Evolutionary conservation across 805 yeast species (phyloP).

Genomic region (Metschnikowia lochheadii): DNA sequence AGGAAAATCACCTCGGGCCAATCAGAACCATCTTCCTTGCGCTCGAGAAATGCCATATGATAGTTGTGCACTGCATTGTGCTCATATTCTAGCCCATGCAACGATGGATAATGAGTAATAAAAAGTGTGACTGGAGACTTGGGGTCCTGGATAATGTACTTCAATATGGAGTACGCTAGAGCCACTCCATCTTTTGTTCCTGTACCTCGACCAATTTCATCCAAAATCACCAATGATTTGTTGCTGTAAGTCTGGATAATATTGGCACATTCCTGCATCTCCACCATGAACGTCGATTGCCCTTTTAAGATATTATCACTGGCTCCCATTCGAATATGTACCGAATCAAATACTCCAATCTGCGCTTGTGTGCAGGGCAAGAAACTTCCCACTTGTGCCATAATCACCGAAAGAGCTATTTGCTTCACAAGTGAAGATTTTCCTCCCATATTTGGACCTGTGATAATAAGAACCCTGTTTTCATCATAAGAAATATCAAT

Average conservation of each 20-base stretch:
- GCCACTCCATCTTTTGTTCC: conserved; percentile 69
- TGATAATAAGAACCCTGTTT: conserved; percentile 57
- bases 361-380: conserved; percentile 63
- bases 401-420: conserved; percentile 61
- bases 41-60: conserved; percentile 65
- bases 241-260: conserved; percentile 52
- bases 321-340: conserved; percentile 85
- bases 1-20: conserved; percentile 39
- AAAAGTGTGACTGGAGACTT: conserved; percentile 59
- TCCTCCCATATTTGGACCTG: conserved; percentile 91
- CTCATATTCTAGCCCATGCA: conserved; percentile 47
- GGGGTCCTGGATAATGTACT: conserved; percentile 44
- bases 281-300: conserved; percentile 80
- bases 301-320: conserved; percentile 71
- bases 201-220: conserved; percentile 85
- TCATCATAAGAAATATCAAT: conserved; percentile 44
- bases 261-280: conserved; percentile 60
- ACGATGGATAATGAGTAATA: conserved; percentile 78
- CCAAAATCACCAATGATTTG: conserved; percentile 59
- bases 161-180: conserved; percentile 69
- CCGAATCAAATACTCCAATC: conserved; percentile 68
- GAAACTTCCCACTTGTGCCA: conserved; percentile 76
- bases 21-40: conserved; percentile 16
- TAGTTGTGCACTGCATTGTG: conserved; percentile 49
- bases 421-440: conserved; percentile 75